Evolutionary conservation across 2,329 filamentous ascomycete species (phyloP), one percentile per base, ranked within the genome.

Genomic region (Cryphonectria radicalis): DNA sequence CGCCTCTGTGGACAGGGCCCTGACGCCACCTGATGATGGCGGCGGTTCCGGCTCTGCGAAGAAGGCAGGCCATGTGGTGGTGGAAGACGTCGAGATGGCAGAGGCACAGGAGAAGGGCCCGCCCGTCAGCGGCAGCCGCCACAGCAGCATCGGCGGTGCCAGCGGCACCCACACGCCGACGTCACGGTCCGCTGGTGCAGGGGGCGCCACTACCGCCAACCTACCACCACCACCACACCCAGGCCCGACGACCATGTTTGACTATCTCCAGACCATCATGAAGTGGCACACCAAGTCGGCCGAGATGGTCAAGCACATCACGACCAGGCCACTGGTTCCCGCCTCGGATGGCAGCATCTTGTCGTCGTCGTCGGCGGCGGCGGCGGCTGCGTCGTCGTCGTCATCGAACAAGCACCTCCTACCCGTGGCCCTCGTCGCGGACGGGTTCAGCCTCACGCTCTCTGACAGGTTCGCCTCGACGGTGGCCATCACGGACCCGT

Each of bases 401-500:
- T 50, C 46, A 0, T n/a, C 46, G 8, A 50, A n/a, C 46, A 50
- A 50, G 46, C 46, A 3, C 7, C 65, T 43, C 7, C 78, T 91
- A 1, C 93, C 93, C 0, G 88, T 97, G 37, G 90, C 94, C 4
- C 84, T 98, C 28, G 85, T 97, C 40, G 90, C 92, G 0, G 88
- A 82, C n/a, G 89, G 92, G 32, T 98, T 94, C 81, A 93, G 94
- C 73, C 88, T 98, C 57, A 92, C 91, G 17, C 88, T 92, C 0
- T 91, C 93, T 0, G 93, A 98, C 78, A 84, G 86, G 64, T 95
- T 92, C 79, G 92, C 94, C 1, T 89, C 88, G 69, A 84, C 86
- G 19, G 90, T 95, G 60, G 91, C 92, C 1, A 94, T 97, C 75
- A 84, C 86, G 25, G 94, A 97, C 78, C 85, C 87, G 8, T 97